A percentile compares a stretch with the other conserved stretches of the same genome.
phyloP scores from a whole-genome alignment of 2,329 filamentous ascomycete species.

The Lasiodiplodia hormozganensis region DNA sequence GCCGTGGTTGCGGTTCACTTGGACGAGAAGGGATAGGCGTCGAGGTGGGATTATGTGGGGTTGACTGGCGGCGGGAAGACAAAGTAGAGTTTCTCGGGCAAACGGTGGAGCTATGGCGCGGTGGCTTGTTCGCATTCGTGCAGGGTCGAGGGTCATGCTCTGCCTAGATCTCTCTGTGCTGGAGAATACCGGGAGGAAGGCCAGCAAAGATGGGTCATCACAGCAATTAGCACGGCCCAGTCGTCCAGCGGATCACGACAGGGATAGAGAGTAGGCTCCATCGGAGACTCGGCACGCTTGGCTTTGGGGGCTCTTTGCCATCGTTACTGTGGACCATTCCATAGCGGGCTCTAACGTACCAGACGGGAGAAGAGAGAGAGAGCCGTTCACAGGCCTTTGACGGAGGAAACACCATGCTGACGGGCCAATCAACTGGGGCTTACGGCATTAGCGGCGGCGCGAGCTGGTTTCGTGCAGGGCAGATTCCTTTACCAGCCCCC shows the following conservation, averaged over 20 bases:
- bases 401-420: not conserved
- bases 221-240: not conserved
- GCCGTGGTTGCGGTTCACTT: not conserved
- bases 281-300: not conserved
- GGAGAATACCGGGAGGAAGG: not conserved
- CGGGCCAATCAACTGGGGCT: not conserved
- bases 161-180: not conserved
- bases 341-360: slow-evolving; percentile 4
- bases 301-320: not conserved
- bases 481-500: not conserved
- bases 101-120: slow-evolving; percentile 8
- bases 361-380: not conserved
- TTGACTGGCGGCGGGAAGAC: not conserved
- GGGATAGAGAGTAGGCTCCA: not conserved
- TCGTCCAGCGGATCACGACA: not conserved
- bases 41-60: not conserved
- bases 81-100: slow-evolving; percentile 10
- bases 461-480: slow-evolving; percentile 2
- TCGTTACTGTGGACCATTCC: too few relatives aligned
- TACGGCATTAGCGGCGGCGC: not conserved
- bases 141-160: not conserved
- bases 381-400: slow-evolving; percentile 1
- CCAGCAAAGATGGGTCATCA: not conserved
- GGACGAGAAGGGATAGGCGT: slow-evolving; percentile 1
- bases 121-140: slow-evolving; percentile 5